Evolutionary conservation across 441 rosid genomes (phyloP).

Genomic region (Hura crepitans): DNA sequence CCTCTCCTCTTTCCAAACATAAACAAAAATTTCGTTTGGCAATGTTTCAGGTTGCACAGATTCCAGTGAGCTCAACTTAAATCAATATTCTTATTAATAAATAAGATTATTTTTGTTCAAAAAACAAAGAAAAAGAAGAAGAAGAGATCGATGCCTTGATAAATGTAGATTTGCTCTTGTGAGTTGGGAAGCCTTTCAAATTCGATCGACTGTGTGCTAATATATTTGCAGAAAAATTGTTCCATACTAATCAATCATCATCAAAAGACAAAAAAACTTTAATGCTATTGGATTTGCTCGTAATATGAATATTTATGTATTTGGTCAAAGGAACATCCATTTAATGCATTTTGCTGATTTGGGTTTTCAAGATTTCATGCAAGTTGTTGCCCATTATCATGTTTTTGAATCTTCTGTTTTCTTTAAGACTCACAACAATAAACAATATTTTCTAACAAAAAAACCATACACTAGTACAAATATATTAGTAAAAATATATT

Average conservation of each 20-base stretch:
- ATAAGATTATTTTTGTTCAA: too few relatives aligned
- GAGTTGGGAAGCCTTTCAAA: background rate
- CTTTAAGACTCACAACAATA: background rate
- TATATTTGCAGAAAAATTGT: background rate
- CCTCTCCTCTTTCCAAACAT: background rate
- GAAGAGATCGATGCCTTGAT: background rate
- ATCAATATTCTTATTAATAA: background rate
- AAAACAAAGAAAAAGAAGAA: too few relatives aligned
- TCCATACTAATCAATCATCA: constrained; percentile 2
- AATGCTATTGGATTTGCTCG: background rate
- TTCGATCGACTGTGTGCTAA: background rate
- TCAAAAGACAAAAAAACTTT: constrained; percentile 3
- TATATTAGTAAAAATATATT: too few relatives aligned
- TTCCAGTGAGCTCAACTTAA: constrained; percentile 9
- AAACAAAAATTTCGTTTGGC: background rate
- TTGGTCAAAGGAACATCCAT: background rate
- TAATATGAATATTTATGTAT: background rate
- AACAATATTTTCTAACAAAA: background rate
- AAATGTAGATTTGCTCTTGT: background rate
- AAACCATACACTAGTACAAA: too few relatives aligned
- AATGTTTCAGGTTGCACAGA: constrained; percentile 4
- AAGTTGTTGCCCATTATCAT: background rate
- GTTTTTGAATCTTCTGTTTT: background rate
- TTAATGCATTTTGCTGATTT: background rate
- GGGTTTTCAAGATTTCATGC: background rate